These are phyloP conservation scores for bread wheat (Triticum aestivum) DNA, from an alignment of 176 grass and related monocot genomes.

Conservation along the genomic window IWGSC_CS_RefSeq_v2.1 NC_057813.1:700438889-700439388, in stretches of 20 bases:
- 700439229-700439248: conserved; percentile 10
- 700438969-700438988: background rate
- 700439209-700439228: background rate
- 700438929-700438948: background rate
- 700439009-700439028: too few relatives aligned
- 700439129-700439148: conserved; percentile 22
- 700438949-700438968: background rate
- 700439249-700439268: conserved; percentile 21
- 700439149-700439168: conserved; percentile 29
- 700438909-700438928: background rate
- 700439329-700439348: too few relatives aligned
- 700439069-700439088: background rate
- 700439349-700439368: too few relatives aligned
- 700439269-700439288: too few relatives aligned
- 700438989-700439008: background rate
- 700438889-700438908: background rate
- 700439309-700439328: too few relatives aligned
- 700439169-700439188: conserved; percentile 24
- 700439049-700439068: background rate
- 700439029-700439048: background rate
- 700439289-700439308: too few relatives aligned
- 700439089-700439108: background rate
- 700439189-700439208: background rate
- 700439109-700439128: conserved; percentile 21
- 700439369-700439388: conserved; percentile 14